Percentiles rank a stretch among this genome's conserved stretches.
phyloP scores from a whole-genome alignment of 345 rosid species.

The Eutrema yunnanense region DNA sequence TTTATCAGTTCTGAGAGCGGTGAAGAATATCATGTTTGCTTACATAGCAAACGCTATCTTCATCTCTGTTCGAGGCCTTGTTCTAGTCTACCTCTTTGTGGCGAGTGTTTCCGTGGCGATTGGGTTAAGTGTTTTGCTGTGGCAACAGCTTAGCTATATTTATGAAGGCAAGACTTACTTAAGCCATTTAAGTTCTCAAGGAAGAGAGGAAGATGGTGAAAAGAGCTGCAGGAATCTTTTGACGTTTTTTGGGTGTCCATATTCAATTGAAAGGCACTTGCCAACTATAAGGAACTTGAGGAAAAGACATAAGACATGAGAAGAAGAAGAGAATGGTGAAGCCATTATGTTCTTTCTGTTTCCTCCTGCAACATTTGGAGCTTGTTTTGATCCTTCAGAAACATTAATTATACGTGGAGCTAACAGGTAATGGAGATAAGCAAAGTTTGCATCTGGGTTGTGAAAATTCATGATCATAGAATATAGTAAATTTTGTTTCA shows the following conservation, averaged over 20 bases:
- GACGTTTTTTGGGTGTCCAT: conserved; percentile 66
- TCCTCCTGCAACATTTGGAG: conserved; percentile 12
- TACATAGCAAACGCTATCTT: conserved; percentile 44
- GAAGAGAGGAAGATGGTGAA: conserved; percentile 38
- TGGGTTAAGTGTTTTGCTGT: conserved; percentile 64
- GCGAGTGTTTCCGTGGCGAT: conserved; percentile 63
- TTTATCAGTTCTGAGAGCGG: conserved; percentile 27
- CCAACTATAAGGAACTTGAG: conserved; percentile 37
- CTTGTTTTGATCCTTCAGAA: conserved; percentile 7
- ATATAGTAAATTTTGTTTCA: conserved; percentile 16
- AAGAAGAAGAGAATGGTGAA: background rate
- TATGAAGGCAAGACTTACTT: conserved; percentile 77
- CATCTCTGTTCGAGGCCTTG: conserved; percentile 59
- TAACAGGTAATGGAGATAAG: conserved; percentile 12
- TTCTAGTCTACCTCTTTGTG: conserved; percentile 69
- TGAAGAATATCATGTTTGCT: conserved; percentile 47
- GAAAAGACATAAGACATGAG: conserved; percentile 62
- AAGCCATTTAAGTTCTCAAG: conserved; percentile 55
- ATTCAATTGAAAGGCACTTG: conserved; percentile 43
- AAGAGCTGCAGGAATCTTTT: conserved; percentile 63
- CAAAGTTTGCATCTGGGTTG: conserved; percentile 16
- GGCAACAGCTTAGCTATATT: conserved; percentile 81
- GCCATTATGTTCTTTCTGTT: background rate
- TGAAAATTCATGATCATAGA: conserved; percentile 16
- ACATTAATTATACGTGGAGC: conserved; percentile 7